These are phyloP conservation scores for Leccinum huronense DNA, from an alignment of 1,284 basidiomycete species.

Conservation along the genomic window DNA sequence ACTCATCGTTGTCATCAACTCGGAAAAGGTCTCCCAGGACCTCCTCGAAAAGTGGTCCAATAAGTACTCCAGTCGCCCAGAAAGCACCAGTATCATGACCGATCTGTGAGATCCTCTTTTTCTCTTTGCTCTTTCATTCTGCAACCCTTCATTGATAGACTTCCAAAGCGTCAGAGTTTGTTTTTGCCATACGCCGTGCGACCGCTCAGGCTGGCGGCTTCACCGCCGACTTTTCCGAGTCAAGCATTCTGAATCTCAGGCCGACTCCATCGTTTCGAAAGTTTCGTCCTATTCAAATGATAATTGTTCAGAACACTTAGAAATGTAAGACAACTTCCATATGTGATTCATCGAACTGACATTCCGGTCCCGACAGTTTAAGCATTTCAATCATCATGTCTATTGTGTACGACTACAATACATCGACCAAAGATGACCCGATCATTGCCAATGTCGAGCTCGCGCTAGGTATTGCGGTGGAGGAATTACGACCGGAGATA, in stretches of 20 bases:
- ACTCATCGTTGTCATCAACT: conserved; percentile 25
- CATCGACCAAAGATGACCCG: conserved; percentile 20
- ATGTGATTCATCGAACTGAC: neutral
- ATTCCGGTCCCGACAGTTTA: conserved; percentile 13
- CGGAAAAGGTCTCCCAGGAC: conserved; percentile 25
- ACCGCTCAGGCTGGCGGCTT: conserved; percentile 25
- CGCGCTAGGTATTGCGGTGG: conserved; percentile 8
- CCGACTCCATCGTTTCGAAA: conserved; percentile 10
- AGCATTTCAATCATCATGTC: conserved; percentile 26
- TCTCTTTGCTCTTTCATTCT: neutral
- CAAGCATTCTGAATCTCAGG: conserved; percentile 23
- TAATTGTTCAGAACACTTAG: conserved; percentile 19
- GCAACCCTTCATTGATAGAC: neutral
- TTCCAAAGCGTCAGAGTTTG: conserved; percentile 26
- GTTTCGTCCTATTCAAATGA: conserved; percentile 24
- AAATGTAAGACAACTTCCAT: conserved; percentile 15
- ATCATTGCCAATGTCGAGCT: conserved; percentile 21
- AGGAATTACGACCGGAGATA: conserved; percentile 24
- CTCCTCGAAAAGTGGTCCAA: conserved; percentile 22
- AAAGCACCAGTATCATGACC: neutral
- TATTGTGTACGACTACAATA: conserved; percentile 26
- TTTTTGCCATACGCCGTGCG: conserved; percentile 25
- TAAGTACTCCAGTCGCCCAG: neutral
- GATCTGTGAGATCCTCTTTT: neutral
- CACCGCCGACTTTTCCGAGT: conserved; percentile 30